phyloP scores from a whole-genome alignment of 257 asterid genomes.

The Avicennia marina region DNA sequence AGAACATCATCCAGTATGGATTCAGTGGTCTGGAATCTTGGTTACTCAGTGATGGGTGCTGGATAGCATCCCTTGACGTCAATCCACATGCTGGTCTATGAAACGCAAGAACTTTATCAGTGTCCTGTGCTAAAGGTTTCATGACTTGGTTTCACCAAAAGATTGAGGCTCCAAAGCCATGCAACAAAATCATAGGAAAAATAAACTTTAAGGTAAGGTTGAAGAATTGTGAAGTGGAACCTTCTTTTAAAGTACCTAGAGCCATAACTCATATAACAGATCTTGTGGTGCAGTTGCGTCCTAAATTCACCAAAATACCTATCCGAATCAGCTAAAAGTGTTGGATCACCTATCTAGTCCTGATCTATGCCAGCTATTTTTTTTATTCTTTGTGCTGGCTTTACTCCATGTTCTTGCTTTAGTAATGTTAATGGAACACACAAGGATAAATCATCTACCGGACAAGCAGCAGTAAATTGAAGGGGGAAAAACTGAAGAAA shows the following conservation, averaged over 20 bases:
- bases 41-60: constrained; percentile 26
- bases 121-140: constrained; percentile 57
- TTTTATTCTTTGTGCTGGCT: constrained; percentile 34
- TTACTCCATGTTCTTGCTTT: constrained; percentile 43
- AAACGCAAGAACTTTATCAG: constrained; percentile 81
- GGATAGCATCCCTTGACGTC: constrained; percentile 57
- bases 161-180: constrained; percentile 93
- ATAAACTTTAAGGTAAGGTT: constrained; percentile 21
- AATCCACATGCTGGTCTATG: constrained; percentile 97
- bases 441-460: neutral
- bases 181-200: constrained; percentile 79
- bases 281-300: constrained; percentile 81
- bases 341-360: constrained; percentile 74
- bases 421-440: neutral
- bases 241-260: constrained; percentile 25
- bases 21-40: constrained; percentile 53
- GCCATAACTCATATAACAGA: constrained; percentile 43
- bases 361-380: constrained; percentile 54
- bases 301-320: constrained; percentile 88
- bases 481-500: too few relatives aligned
- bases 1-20: constrained; percentile 70
- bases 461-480: neutral
- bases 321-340: constrained; percentile 68
- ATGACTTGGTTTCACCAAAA: constrained; percentile 79
- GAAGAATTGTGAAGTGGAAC: constrained; percentile 24